A percentile compares a stretch with the other conserved stretches of the same genome.
phyloP scores from a whole-genome alignment of 495 filamentous ascomycete genomes.

The Lichenothelia convexa region DNA sequence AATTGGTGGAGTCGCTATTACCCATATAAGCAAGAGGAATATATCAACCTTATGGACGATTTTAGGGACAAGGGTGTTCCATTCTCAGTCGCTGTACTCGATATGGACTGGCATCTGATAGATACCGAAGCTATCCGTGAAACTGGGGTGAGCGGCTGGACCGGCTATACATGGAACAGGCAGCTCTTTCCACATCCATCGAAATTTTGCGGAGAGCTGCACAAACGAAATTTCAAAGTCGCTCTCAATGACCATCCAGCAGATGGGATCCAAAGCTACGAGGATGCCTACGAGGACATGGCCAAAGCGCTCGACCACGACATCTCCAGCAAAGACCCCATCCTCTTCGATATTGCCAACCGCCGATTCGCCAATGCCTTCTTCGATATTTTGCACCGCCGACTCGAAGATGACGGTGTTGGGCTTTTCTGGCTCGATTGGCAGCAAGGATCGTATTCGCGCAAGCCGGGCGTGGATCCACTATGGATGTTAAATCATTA shows the following conservation, averaged over 20 bases:
- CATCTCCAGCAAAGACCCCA: constrained; percentile 25
- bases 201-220: constrained; percentile 26
- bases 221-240: constrained; percentile 25
- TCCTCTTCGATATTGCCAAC: constrained; percentile 34
- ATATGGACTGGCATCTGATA: constrained; percentile 47
- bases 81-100: constrained; percentile 34
- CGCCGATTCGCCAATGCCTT: constrained; percentile 36
- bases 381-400: constrained; percentile 34
- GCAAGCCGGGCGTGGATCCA: constrained; percentile 37
- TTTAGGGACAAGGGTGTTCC: constrained; percentile 31
- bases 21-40: constrained; percentile 31
- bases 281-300: constrained; percentile 34
- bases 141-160: constrained; percentile 31
- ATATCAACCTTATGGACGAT: constrained; percentile 31
- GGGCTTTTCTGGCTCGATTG: constrained; percentile 49
- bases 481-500: constrained; percentile 46
- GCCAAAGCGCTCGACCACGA: constrained; percentile 29
- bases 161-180: constrained; percentile 42
- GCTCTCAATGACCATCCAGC: constrained; percentile 40
- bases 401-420: constrained; percentile 29
- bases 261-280: constrained; percentile 31
- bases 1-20: constrained; percentile 49
- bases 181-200: constrained; percentile 34
- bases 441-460: constrained; percentile 37
- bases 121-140: constrained; percentile 18